Percentiles rank a stretch among this genome's conserved stretches.
These are phyloP conservation scores for Gentiana macrophylla DNA, from an alignment of 257 asterid species.

Conservation along the genomic window DNA sequence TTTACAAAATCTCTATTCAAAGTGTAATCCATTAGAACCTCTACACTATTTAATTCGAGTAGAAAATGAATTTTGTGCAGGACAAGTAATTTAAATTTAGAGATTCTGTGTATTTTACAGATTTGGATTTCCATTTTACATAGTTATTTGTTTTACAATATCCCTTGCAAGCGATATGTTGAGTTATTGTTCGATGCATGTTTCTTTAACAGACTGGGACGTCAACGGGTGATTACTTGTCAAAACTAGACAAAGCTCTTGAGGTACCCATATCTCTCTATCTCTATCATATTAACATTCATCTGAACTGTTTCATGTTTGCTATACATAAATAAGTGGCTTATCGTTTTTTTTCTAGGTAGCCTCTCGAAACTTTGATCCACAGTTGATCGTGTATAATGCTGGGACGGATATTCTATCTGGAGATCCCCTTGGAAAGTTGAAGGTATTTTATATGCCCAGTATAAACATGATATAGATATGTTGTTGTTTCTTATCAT, in stretches of 20 bases:
- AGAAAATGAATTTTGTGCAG: too few species aligned
- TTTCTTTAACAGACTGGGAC: slow-evolving; percentile 58
- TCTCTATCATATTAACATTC: not conserved
- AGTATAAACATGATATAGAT: not conserved
- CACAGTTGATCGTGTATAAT: slow-evolving; percentile 78
- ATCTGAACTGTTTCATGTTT: not conserved
- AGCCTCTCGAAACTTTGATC: slow-evolving; percentile 47
- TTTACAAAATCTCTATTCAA: too few species aligned
- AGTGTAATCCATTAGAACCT: too few species aligned
- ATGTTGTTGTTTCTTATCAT: too few species aligned
- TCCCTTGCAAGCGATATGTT: not conserved
- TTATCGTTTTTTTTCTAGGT: slow-evolving; percentile 31
- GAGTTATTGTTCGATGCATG: slow-evolving; percentile 3
- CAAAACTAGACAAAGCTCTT: slow-evolving; percentile 69
- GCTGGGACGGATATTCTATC: slow-evolving; percentile 93
- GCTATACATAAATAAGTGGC: not conserved
- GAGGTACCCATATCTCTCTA: slow-evolving; percentile 33
- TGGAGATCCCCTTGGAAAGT: slow-evolving; percentile 86
- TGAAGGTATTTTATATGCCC: slow-evolving; percentile 45
- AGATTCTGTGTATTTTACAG: too few species aligned
- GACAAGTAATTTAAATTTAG: too few species aligned
- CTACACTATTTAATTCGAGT: too few species aligned
- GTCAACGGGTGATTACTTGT: slow-evolving; percentile 53
- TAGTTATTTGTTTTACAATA: too few species aligned
- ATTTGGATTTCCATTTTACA: too few species aligned